A percentile compares a stretch with the other conserved stretches of the same genome.
These are phyloP conservation scores for Entonaema liquescens DNA, from an alignment of 495 filamentous ascomycete genomes.

Conservation along the genomic window DNA sequence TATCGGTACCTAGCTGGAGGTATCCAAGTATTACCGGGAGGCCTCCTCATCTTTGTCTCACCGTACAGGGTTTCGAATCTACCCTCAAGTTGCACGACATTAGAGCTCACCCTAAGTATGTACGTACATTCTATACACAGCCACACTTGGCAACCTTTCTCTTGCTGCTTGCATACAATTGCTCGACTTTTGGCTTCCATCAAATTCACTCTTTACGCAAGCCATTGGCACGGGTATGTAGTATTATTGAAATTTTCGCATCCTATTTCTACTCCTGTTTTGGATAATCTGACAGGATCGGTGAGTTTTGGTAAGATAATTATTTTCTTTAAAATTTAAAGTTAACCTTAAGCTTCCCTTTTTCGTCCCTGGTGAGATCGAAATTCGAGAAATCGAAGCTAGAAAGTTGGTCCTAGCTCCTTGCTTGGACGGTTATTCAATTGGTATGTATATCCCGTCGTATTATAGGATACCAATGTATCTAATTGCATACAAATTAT, in stretches of 20 bases:
- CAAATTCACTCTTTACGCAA: neutral
- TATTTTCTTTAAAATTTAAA: neutral
- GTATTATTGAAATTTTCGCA: slow-evolving; percentile 1
- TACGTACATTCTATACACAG: neutral
- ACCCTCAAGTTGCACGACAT: neutral
- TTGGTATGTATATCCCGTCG: neutral
- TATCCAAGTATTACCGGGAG: neutral
- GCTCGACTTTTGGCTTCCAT: neutral
- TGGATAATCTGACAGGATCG: slow-evolving; percentile 12
- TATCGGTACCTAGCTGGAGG: neutral
- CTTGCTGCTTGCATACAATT: neutral
- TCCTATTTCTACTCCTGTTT: slow-evolving; percentile 1
- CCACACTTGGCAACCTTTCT: slow-evolving; percentile 7
- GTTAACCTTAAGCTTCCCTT: neutral
- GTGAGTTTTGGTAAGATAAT: neutral
- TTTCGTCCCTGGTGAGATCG: slow-evolving; percentile 4
- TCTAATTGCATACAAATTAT: neutral
- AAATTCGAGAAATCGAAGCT: neutral
- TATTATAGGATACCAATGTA: neutral
- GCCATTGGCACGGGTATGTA: slow-evolving; percentile 12
- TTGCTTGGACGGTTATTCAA: neutral
- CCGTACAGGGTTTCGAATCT: neutral
- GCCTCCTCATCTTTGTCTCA: neutral
- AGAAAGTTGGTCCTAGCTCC: neutral
- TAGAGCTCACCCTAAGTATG: too few species aligned